Evolutionary conservation across 2,329 filamentous ascomycete genomes (phyloP).

Genomic region (Ceratocystiopsis sp.): DNA sequence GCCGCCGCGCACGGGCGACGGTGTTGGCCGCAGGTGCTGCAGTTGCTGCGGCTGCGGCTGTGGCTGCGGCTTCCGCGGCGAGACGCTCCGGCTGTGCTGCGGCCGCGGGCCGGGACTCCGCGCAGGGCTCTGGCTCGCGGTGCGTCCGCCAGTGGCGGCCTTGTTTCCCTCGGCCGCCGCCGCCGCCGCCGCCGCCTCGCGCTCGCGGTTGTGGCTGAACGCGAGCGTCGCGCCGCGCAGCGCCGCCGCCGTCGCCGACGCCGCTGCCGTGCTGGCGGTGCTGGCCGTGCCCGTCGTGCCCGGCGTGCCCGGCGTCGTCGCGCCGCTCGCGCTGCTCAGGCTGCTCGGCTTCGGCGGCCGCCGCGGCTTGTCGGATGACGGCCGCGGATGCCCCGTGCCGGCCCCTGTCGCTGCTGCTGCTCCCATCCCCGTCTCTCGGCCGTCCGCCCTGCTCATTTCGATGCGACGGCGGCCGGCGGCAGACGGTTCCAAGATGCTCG

Average conservation of each 20-base stretch:
- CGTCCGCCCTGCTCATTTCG: too few species aligned
- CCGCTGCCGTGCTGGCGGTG: conserved; percentile 12
- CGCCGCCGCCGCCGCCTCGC: background rate
- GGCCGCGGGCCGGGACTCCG: too few species aligned
- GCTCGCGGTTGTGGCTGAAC: conserved; percentile 22
- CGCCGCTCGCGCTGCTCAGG: too few species aligned
- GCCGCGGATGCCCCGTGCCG: too few species aligned
- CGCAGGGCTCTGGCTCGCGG: too few species aligned
- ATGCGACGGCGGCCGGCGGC: too few species aligned
- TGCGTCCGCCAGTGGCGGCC: conserved; percentile 1
- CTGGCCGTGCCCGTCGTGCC: background rate
- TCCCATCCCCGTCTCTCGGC: too few species aligned
- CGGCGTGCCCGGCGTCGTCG: background rate
- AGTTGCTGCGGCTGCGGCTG: too few species aligned
- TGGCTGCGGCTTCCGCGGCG: background rate
- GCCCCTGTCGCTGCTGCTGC: too few species aligned
- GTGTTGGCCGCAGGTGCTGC: conserved; percentile 13
- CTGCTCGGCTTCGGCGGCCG: too few species aligned
- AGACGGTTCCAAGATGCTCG: too few species aligned
- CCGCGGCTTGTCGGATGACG: too few species aligned
- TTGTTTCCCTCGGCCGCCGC: conserved; percentile 5
- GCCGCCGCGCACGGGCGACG: conserved; percentile 14
- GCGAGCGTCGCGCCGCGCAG: conserved; percentile 38
- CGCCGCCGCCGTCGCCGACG: conserved; percentile 16
- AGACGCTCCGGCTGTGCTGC: background rate